Evolutionary conservation across 2,329 filamentous ascomycete genomes (phyloP).

Genomic region (Ustulina deusta): DNA sequence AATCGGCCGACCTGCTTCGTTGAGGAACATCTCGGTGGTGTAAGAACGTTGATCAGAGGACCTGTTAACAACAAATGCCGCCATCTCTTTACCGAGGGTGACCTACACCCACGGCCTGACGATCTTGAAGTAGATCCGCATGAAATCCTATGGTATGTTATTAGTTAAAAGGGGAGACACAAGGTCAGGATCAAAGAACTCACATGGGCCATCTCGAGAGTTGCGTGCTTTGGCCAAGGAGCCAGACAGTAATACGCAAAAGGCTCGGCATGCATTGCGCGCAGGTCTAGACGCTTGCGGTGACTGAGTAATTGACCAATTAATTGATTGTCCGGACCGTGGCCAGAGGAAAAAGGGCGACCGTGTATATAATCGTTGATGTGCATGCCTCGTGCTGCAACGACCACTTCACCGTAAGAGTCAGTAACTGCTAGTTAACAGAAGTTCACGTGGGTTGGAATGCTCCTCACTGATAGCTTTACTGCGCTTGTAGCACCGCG

Average conservation of each 20-base stretch:
- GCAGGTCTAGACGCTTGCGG: background rate
- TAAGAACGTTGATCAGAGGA: background rate
- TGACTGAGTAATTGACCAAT: background rate
- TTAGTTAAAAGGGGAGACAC: background rate
- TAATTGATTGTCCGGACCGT: background rate
- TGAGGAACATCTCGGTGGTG: conserved; percentile 10
- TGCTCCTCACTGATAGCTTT: conserved; percentile 12
- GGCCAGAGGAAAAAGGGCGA: conserved; percentile 7
- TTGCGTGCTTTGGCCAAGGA: conserved; percentile 9
- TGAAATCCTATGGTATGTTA: conserved; percentile 1
- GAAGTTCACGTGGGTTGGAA: background rate
- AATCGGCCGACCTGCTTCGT: conserved; percentile 7
- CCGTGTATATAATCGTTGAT: conserved; percentile 11
- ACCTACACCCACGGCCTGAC: conserved; percentile 28
- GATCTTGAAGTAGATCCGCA: conserved; percentile 25
- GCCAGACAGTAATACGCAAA: conserved; percentile 23
- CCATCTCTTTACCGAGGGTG: conserved; percentile 22
- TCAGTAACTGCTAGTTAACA: conserved; percentile 3
- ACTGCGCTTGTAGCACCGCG: background rate
- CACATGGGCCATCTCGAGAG: background rate
- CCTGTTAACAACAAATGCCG: background rate
- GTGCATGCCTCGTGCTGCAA: conserved; percentile 13
- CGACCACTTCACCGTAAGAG: conserved; percentile 6
- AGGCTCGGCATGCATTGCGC: background rate
- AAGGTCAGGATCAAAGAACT: background rate